These are phyloP conservation scores for Aaosphaeria pasadenensis DNA, from an alignment of 2,329 filamentous ascomycete species.

Conservation along the genomic window DNA sequence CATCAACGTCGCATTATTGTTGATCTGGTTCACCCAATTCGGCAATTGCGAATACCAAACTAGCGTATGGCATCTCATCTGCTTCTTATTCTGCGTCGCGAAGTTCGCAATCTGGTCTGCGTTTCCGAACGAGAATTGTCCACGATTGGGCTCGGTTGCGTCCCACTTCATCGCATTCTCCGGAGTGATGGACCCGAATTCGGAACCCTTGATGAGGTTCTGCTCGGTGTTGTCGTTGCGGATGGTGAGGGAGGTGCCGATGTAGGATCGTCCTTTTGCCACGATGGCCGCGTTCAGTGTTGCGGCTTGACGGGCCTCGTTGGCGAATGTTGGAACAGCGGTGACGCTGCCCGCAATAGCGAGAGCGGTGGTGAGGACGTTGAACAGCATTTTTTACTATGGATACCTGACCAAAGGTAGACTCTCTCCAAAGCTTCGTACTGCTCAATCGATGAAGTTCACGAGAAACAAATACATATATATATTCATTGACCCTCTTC, in stretches of 20 bases:
- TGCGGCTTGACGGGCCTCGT: conserved; percentile 16
- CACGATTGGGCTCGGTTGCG: conserved; percentile 33
- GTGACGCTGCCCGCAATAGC: conserved; percentile 14
- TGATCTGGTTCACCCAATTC: conserved; percentile 32
- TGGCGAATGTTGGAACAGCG: conserved; percentile 10
- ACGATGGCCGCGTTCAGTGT: conserved; percentile 19
- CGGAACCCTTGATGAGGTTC: conserved; percentile 17
- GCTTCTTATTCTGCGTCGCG: conserved; percentile 32
- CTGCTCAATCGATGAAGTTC: too few species aligned
- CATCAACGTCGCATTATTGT: conserved; percentile 35
- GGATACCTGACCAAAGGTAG: too few species aligned
- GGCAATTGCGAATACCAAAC: conserved; percentile 39
- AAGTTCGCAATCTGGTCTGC: conserved; percentile 35
- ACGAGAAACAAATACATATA: too few species aligned
- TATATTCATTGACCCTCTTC: too few species aligned
- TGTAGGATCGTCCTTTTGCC: conserved; percentile 27
- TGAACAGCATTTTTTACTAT: conserved; percentile 14
- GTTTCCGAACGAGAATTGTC: conserved; percentile 31
- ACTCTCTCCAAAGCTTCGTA: too few species aligned
- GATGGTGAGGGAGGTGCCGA: conserved; percentile 36
- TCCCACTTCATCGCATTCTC: conserved; percentile 43
- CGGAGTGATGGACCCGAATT: conserved; percentile 35
- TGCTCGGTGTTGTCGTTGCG: conserved; percentile 28
- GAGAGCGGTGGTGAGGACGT: conserved; percentile 14
- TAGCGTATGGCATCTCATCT: conserved; percentile 39